phyloP scores from a whole-genome alignment of 257 asterid species.

The Parsonsia alboflavescens region DNA sequence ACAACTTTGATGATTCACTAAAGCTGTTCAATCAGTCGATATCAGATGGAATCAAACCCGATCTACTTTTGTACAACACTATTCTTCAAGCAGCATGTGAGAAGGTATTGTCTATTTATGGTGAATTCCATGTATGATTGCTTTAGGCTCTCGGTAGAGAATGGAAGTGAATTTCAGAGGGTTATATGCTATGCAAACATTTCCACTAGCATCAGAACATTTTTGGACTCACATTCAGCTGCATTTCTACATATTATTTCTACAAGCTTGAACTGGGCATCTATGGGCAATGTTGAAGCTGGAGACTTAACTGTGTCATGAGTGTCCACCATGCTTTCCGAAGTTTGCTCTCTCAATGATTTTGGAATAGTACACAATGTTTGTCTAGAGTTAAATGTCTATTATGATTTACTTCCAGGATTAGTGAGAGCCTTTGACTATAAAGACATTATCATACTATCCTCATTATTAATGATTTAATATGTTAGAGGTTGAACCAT shows the following conservation, averaged over 20 bases:
- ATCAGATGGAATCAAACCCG: constrained; percentile 56
- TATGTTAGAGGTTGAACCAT: too few relatives aligned
- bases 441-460: too few relatives aligned
- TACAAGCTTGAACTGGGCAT: neutral
- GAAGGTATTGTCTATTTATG: constrained; percentile 36
- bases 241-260: neutral
- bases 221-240: neutral
- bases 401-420: too few relatives aligned
- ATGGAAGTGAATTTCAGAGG: neutral
- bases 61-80: constrained; percentile 54
- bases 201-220: neutral
- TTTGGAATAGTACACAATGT: neutral
- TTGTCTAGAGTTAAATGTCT: too few relatives aligned
- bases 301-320: neutral
- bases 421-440: too few relatives aligned
- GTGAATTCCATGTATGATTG: neutral
- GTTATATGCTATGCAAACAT: neutral
- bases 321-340: too few relatives aligned
- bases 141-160: neutral
- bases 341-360: neutral
- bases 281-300: neutral
- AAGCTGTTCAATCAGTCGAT: constrained; percentile 39
- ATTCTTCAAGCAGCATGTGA: constrained; percentile 56
- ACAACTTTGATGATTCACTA: constrained; percentile 51
- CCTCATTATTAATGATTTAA: too few relatives aligned